Conservation (phyloP, 148 eudicot genomes). For the Pharnaceum exiguum region DNA sequence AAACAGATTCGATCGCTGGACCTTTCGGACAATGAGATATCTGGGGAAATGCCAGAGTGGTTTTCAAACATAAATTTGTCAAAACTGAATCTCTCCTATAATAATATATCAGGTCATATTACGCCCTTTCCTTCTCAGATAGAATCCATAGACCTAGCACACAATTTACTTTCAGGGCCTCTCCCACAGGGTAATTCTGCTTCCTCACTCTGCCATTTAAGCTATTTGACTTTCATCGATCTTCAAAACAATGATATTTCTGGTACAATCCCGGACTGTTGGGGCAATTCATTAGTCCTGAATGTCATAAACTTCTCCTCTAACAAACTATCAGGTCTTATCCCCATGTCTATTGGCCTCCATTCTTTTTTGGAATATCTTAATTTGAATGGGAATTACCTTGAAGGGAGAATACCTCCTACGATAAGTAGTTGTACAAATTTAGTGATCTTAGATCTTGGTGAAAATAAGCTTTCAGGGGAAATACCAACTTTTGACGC, state of each 20-base stretch:
- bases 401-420: slow-evolving; percentile 30
- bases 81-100: background rate
- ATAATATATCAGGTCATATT: background rate
- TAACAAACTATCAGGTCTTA: slow-evolving; percentile 30
- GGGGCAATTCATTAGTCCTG: background rate
- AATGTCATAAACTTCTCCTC: slow-evolving; percentile 18
- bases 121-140: background rate
- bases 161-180: background rate
- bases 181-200: background rate
- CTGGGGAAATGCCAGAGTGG: slow-evolving; percentile 6
- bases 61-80: background rate
- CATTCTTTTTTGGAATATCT: background rate
- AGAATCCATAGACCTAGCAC: slow-evolving; percentile 1
- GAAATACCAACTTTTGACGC: slow-evolving; percentile 20
- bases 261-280: slow-evolving; percentile 27
- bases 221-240: background rate
- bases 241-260: slow-evolving; percentile 15
- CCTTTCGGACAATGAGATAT: slow-evolving; percentile 2
- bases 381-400: slow-evolving; percentile 24
- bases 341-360: slow-evolving; percentile 24
- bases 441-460: slow-evolving; percentile 28
- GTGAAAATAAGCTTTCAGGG: slow-evolving; percentile 32
- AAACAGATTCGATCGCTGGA: background rate
- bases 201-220: slow-evolving; percentile 1
- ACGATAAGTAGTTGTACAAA: background rate